These are phyloP conservation scores for Colletotrichum gloeosporioides DNA, from an alignment of 2,329 filamentous ascomycete genomes.

Conservation along the genomic window DNA sequence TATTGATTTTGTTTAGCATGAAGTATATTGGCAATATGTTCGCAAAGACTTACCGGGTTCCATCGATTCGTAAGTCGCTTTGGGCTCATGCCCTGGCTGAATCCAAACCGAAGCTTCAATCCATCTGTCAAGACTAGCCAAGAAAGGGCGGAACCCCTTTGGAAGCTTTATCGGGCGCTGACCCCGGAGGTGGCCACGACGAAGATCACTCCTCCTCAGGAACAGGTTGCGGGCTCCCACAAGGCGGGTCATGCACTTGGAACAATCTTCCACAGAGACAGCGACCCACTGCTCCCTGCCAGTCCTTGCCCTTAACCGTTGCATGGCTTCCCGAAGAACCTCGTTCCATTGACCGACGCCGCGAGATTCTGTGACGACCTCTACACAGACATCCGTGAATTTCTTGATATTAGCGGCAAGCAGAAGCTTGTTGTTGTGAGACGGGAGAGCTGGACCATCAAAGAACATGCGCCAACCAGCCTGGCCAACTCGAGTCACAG, in stretches of 20 bases:
- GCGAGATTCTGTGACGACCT: not conserved
- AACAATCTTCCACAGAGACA: not conserved
- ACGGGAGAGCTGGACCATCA: not conserved
- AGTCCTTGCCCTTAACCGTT: fast-evolving
- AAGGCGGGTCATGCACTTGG: not conserved
- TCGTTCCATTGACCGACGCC: not conserved
- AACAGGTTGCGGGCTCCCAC: not conserved
- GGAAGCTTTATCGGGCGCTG: not conserved
- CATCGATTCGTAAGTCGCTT: fast-evolving
- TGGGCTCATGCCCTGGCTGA: not conserved
- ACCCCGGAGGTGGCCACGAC: not conserved
- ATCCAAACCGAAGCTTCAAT: not conserved
- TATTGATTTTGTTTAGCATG: fast-evolving
- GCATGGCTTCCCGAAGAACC: not conserved
- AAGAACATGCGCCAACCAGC: not conserved
- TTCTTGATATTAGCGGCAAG: not conserved
- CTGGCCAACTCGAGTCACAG: not conserved
- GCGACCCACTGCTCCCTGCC: fast-evolving
- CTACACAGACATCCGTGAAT: not conserved
- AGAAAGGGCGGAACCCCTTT: not conserved
- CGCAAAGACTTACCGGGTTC: not conserved
- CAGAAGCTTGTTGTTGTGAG: not conserved
- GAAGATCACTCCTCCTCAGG: not conserved
- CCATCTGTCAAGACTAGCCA: not conserved
- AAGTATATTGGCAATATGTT: not conserved